Base-by-base conservation (phyloP, 176 grass and related monocot species). In the Ensete ventricosum region DNA sequence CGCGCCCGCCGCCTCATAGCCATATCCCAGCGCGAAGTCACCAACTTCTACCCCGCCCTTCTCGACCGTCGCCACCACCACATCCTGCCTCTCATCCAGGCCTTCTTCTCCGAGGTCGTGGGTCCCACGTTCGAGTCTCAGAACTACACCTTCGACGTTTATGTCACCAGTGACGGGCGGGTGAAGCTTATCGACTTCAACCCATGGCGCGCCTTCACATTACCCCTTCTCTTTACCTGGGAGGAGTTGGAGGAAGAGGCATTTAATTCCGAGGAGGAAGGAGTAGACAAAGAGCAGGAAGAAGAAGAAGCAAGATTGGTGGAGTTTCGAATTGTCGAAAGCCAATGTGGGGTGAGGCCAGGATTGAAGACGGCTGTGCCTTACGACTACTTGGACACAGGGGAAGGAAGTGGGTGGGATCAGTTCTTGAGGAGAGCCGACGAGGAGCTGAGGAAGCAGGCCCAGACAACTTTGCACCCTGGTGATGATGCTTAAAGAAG, bases 151-250 rank as follows among this genome's bases (percentile, higher is more conserved):
- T 93, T 98, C 73, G 95, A 98, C 75, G 84, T 94, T 12, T 93
- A 88, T 65, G 87, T 84, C 53, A 75, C 79, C 24, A 69, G 78
- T 0, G 82, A 88, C 58, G 77, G 74, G 12, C 55, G 53, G 59
- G 88, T 98, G 53, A 87, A 93, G 60, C 73, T 98, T 50, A 80
- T 98, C 14, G 95, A 98, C 79, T 93, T 98, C 75, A 98, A 98
- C 66, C 95, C 90, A 0, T 98, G 90, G 90, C 90, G 90, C 0
- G 78, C 80, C 49, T 98, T 87, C 78, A 93, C 88, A 34, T 71
- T 98, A 57, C 86, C 95, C 0, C 78, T 93, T 2, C 69, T 98
- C 59, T 98, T 91, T 76, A 77, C 81, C 43, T 98, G 88, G 95
- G 88, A 98, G 48, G 90, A 93, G 63, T 80, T 93, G 52, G 90